Conservation (phyloP, 768 basidiomycete genomes). For the Tylopilus vinaceipallidus region DNA sequence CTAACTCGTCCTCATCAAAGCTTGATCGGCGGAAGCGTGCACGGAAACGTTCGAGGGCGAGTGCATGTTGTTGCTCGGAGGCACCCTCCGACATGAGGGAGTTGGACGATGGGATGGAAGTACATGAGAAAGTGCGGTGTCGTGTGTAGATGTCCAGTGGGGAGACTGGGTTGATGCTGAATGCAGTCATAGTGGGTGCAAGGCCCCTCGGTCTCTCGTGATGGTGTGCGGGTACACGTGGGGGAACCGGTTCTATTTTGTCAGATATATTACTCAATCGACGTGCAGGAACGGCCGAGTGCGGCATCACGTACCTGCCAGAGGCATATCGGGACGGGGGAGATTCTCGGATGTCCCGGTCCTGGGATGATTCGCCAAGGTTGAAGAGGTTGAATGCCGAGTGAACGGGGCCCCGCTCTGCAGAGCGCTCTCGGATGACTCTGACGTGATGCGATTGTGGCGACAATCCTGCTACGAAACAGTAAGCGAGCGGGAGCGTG, state of each 20-base stretch:
- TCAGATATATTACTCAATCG: slow-evolving; percentile 2
- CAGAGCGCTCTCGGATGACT: slow-evolving; percentile 22
- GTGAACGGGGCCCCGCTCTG: slow-evolving; percentile 21
- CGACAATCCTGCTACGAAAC: neutral
- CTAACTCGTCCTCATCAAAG: slow-evolving; percentile 26
- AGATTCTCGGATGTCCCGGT: slow-evolving; percentile 12
- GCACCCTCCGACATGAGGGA: slow-evolving; percentile 45
- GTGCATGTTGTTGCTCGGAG: slow-evolving; percentile 39
- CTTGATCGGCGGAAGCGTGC: slow-evolving; percentile 20
- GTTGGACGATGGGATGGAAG: slow-evolving; percentile 36
- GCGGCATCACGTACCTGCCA: slow-evolving; percentile 18
- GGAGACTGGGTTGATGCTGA: slow-evolving; percentile 2
- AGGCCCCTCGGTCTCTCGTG: slow-evolving; percentile 16
- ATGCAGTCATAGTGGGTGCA: slow-evolving; percentile 9
- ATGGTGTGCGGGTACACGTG: slow-evolving; percentile 14
- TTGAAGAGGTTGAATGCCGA: slow-evolving; percentile 32
- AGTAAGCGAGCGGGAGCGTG: neutral
- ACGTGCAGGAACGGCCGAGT: neutral
- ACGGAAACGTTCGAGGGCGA: slow-evolving; percentile 37
- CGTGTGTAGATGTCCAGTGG: slow-evolving; percentile 19
- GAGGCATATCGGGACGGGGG: slow-evolving; percentile 9
- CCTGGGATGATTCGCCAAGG: slow-evolving; percentile 21
- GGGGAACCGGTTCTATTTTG: slow-evolving; percentile 15
- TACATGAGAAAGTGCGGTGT: slow-evolving; percentile 26
- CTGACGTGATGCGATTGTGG: slow-evolving; percentile 13